Percentiles rank a stretch among this genome's conserved stretches.
These are phyloP conservation scores for Osmanthus fragrans DNA, from an alignment of 257 asterid genomes.

Conservation along the genomic window DNA sequence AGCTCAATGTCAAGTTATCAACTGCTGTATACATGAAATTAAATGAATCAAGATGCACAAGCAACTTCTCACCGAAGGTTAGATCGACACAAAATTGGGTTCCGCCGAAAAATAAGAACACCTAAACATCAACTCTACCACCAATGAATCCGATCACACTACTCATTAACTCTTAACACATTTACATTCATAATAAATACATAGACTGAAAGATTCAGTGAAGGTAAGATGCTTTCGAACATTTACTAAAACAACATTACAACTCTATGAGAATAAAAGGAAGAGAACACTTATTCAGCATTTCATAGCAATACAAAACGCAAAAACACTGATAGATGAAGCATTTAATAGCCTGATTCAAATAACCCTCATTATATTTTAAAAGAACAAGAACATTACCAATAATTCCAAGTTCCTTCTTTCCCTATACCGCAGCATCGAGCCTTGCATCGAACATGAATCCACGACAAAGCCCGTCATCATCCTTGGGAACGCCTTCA, in stretches of 20 bases:
- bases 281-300: background rate
- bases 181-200: background rate
- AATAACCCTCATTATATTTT: background rate
- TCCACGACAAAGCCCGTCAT: conserved; percentile 90
- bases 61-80: background rate
- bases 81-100: background rate
- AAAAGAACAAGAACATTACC: conserved; percentile 7
- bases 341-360: background rate
- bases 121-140: background rate
- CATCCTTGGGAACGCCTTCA: conserved; percentile 70
- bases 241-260: background rate
- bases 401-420: conserved; percentile 13
- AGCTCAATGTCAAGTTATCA: background rate
- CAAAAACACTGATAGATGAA: background rate
- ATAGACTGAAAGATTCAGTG: background rate
- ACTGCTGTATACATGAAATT: background rate
- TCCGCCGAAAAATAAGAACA: background rate
- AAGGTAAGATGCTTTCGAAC: background rate
- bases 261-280: background rate
- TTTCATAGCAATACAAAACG: background rate
- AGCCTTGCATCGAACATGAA: conserved; percentile 79
- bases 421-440: conserved; percentile 48
- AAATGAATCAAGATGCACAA: background rate
- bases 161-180: background rate
- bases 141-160: background rate